Evolutionary conservation across 495 filamentous ascomycete species (phyloP), one percentile per base, ranked within the genome.

Genomic region (Lasiosphaeria hispida): DNA sequence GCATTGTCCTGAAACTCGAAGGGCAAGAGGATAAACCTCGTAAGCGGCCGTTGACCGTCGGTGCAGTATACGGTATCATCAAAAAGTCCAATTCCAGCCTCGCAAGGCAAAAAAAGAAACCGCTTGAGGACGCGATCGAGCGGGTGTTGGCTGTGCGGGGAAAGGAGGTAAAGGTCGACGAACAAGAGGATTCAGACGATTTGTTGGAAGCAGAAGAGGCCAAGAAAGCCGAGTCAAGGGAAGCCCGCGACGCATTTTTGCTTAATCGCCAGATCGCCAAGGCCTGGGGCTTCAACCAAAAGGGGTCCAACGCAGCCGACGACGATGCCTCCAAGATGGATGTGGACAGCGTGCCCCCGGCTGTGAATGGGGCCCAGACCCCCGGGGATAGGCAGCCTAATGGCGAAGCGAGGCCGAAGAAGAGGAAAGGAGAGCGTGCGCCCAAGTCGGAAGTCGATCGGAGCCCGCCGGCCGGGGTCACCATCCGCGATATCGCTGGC

Each of bases 81-180:
- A 89, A 90, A 64, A 77, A 77, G 60, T 95, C 90, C 4, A 96
- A 96, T 65, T 96, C 91, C 1, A 89, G 85, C 58, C 69, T 96
- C 38, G 90, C 88, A 44, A 78, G 92, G 11, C 86, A 86, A 61
- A 89, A 87, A 7, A 96, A 94, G 72, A 84, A 82, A 53, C 75
- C 86, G 11, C 73, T 98, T 11, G 89, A 96, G 68, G 87, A 91
- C 63, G 88, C 90, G 45, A 89, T 97, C 60, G 91, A 96, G 65
- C 79, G 91, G 17, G 89, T 95, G 1, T 76, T 98, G 33, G 83
- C 83, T 18, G 84, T 93, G 11, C 67, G 96, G 10, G 84, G 82
- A 48, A 80, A 85, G 58, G 89, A 95, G 54, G 64, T 75, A 47
- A 78, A 79, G 50, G 74, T 78, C 23, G 77, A 80, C 56, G 83